Percentiles rank a stretch among this genome's conserved stretches.
These are phyloP conservation scores for Casuarina equisetifolia DNA, from an alignment of 306 rosid species.

Conservation along the genomic window DNA sequence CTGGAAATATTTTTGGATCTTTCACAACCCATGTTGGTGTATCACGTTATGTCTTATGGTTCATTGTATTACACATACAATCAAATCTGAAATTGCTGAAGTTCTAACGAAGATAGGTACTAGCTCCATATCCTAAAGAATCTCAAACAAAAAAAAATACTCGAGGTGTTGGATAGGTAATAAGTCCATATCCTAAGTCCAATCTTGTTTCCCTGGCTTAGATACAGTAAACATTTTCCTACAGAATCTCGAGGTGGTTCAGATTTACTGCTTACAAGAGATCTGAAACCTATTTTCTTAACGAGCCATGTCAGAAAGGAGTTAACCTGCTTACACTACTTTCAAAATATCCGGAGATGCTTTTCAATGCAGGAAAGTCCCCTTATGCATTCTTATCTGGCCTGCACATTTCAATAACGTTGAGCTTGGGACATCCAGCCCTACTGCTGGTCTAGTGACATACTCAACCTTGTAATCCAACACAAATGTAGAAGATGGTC, in stretches of 20 bases:
- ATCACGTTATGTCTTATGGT: not conserved
- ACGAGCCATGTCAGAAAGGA: too few species aligned
- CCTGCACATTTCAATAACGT: constrained; percentile 8
- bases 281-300: too few species aligned
- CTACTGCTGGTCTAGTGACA: not conserved
- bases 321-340: too few species aligned
- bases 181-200: not conserved
- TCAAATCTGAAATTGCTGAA: not conserved
- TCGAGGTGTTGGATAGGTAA: not conserved
- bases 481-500: not conserved
- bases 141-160: not conserved
- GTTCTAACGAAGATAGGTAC: not conserved
- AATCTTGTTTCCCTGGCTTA: not conserved
- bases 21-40: not conserved
- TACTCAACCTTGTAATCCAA: not conserved
- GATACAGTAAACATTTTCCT: too few species aligned
- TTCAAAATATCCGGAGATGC: too few species aligned
- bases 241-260: too few species aligned
- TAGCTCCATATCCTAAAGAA: not conserved
- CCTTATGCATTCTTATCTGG: not conserved
- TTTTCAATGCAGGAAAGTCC: too few species aligned
- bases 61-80: not conserved
- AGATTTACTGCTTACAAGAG: too few species aligned
- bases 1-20: not conserved
- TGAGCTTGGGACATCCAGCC: not conserved